A percentile compares a stretch with the other conserved stretches of the same genome.
Conservation (phyloP, 345 rosid species). For the Arabis hirsuta region DNA sequence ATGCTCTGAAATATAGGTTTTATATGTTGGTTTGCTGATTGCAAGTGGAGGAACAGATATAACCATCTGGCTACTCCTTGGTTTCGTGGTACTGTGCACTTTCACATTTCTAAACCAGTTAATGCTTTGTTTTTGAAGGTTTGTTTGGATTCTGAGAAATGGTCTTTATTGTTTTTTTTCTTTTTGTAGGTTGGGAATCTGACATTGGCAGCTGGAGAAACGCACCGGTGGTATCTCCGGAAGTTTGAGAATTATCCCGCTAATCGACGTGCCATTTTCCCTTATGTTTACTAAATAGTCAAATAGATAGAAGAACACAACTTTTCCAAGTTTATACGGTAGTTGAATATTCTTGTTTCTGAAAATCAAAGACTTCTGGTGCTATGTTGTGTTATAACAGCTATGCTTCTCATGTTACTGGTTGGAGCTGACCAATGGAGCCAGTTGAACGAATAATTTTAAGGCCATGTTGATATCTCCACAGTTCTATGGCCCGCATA, state of each 20-base stretch:
- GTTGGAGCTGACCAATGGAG: too few relatives aligned
- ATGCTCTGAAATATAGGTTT: constrained; percentile 51
- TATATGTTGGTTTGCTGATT: constrained; percentile 68
- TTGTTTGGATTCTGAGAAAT: constrained; percentile 16
- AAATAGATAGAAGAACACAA: constrained; percentile 4
- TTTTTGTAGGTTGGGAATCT: constrained; percentile 69
- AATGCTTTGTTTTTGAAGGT: constrained; percentile 9
- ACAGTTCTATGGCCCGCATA: too few relatives aligned
- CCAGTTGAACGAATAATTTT: too few relatives aligned
- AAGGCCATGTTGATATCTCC: too few relatives aligned
- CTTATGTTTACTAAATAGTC: constrained; percentile 48
- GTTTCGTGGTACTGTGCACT: constrained; percentile 58
- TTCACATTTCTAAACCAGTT: neutral
- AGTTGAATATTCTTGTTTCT: constrained; percentile 1
- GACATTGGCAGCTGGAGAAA: constrained; percentile 65
- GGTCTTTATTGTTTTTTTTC: neutral
- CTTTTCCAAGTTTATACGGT: neutral
- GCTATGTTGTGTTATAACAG: too few relatives aligned
- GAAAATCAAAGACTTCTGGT: neutral
- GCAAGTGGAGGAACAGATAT: constrained; percentile 78
- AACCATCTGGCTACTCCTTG: constrained; percentile 63
- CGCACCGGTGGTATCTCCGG: constrained; percentile 68
- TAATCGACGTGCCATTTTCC: constrained; percentile 57
- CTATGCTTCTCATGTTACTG: too few relatives aligned
- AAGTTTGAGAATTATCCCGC: constrained; percentile 71